phyloP scores from a whole-genome alignment of 1,284 basidiomycete species.

The Tylopilus orsonianus region DNA sequence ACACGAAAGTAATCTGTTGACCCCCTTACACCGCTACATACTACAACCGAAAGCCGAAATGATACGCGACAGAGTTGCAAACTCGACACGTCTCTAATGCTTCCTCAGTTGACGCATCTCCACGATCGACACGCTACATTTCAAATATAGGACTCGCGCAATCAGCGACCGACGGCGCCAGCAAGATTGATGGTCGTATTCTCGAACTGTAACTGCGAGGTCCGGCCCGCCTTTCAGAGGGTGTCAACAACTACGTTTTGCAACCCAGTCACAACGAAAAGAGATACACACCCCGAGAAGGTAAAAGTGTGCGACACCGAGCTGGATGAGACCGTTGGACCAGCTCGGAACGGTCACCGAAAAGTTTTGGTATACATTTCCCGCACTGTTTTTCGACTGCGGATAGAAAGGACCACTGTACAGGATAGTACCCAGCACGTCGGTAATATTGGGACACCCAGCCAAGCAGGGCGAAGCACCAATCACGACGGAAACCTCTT shows the following conservation, averaged over 20 bases:
- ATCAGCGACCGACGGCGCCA: background rate
- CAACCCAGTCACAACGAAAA: background rate
- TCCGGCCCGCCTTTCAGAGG: background rate
- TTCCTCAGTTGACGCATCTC: too few species aligned
- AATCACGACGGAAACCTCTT: slow-evolving; percentile 47
- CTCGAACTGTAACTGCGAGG: background rate
- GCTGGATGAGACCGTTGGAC: background rate
- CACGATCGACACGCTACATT: background rate
- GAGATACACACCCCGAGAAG: slow-evolving; percentile 1
- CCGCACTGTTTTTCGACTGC: slow-evolving; percentile 1
- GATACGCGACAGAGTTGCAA: too few species aligned
- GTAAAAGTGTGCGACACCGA: slow-evolving; percentile 3
- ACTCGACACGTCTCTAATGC: too few species aligned
- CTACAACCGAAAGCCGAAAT: too few species aligned
- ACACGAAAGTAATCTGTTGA: too few species aligned
- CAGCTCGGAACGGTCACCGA: background rate
- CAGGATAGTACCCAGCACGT: slow-evolving; percentile 42
- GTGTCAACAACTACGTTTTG: slow-evolving; percentile 1
- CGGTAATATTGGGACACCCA: slow-evolving; percentile 16
- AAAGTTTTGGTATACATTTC: background rate
- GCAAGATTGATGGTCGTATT: background rate
- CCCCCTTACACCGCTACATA: too few species aligned
- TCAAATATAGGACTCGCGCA: background rate
- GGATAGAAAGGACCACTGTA: slow-evolving; percentile 48
- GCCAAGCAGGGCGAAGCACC: slow-evolving; percentile 36